phyloP scores from a whole-genome alignment of 148 eudicot genomes.

The Fagopyrum homotropicum region DNA sequence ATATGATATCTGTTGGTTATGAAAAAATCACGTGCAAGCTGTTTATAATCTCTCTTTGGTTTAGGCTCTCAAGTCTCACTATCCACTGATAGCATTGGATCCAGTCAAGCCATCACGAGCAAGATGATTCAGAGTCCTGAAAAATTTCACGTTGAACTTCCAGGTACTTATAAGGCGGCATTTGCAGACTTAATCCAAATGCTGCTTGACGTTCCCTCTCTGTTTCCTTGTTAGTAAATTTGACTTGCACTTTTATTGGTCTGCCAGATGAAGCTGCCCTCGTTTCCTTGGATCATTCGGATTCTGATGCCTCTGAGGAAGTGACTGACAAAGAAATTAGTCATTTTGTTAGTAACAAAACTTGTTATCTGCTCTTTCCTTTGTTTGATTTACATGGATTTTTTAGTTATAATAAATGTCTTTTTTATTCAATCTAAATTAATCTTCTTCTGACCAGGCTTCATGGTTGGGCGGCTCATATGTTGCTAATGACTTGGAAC shows the following conservation, averaged over 20 bases:
- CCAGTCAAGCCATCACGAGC: constrained; percentile 34
- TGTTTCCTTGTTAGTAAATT: neutral
- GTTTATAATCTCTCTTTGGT: neutral
- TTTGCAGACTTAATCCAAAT: neutral
- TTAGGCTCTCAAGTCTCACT: constrained; percentile 41
- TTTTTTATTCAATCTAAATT: constrained; percentile 3
- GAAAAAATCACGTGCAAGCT: neutral
- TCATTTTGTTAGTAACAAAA: constrained; percentile 59
- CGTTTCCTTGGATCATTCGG: constrained; percentile 52
- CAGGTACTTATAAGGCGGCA: constrained; percentile 36
- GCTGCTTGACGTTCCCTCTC: neutral
- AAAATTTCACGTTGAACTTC: constrained; percentile 49
- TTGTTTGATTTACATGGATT: neutral
- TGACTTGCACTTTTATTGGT: neutral
- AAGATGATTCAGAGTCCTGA: constrained; percentile 33
- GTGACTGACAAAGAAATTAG: constrained; percentile 47
- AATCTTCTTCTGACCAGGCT: constrained; percentile 39
- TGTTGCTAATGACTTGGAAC: constrained; percentile 32
- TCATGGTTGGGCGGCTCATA: constrained; percentile 78
- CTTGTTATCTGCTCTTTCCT: constrained; percentile 14
- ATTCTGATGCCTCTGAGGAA: constrained; percentile 27
- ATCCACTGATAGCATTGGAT: constrained; percentile 23
- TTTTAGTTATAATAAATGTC: neutral
- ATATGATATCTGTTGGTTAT: neutral
- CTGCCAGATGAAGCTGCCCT: constrained; percentile 58